Conservation (phyloP, 148 eudicot genomes). For the Rhododendron kiyosumense region DNA sequence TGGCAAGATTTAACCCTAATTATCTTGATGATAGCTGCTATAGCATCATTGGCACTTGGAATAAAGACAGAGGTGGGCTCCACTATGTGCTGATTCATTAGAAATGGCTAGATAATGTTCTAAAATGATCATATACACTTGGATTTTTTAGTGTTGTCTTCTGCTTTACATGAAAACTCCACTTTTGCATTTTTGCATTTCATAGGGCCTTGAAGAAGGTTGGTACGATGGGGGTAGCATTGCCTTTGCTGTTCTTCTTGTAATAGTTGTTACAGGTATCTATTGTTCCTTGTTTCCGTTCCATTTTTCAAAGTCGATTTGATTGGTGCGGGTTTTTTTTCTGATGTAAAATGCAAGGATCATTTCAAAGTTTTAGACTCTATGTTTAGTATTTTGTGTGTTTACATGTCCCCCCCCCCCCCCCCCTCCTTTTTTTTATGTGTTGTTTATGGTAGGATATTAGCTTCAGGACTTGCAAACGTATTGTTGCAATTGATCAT, state of each 20-base stretch:
- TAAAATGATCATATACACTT: not conserved
- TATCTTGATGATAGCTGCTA: conserved; percentile 76
- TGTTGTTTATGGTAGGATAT: not conserved
- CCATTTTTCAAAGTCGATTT: not conserved
- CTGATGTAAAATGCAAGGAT: not conserved
- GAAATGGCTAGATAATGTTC: not conserved
- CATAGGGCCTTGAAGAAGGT: conserved; percentile 70
- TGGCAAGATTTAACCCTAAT: conserved; percentile 90
- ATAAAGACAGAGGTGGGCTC: conserved; percentile 74
- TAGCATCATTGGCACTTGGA: conserved; percentile 69
- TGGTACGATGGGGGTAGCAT: conserved; percentile 99
- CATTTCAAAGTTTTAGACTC: not conserved
- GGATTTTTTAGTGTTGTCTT: not conserved
- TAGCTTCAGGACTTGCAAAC: not conserved
- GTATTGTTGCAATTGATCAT: not conserved
- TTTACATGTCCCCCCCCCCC: too few species aligned
- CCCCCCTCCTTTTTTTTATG: not conserved
- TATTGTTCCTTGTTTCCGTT: not conserved
- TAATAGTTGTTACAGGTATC: conserved; percentile 74
- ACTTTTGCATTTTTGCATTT: conserved; percentile 1
- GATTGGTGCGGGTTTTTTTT: not conserved
- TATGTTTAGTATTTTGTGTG: not conserved
- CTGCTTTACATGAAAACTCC: not conserved
- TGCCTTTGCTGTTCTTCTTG: conserved; percentile 84
- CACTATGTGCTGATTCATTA: not conserved